These are phyloP conservation scores for Pleurotus cornucopiae DNA, from an alignment of 768 basidiomycete species.

Conservation along the genomic window DNA sequence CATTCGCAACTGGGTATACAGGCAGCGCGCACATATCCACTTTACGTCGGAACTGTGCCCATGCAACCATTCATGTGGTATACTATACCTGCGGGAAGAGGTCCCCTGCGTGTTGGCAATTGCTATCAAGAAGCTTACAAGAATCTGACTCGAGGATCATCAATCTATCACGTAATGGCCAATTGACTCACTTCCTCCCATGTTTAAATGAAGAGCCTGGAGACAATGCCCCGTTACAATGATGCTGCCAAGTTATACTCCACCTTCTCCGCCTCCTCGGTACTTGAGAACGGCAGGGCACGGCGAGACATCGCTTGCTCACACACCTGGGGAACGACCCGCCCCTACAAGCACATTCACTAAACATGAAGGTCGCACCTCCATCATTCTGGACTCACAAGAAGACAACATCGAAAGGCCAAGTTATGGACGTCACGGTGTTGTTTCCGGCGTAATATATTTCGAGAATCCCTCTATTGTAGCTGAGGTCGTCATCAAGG, in stretches of 20 bases:
- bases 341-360: conserved; percentile 37
- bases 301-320: not conserved
- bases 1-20: too few species aligned
- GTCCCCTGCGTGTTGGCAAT: too few species aligned
- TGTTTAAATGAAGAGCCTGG: too few species aligned
- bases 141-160: too few species aligned
- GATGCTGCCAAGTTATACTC: not conserved
- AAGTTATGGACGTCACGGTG: conserved; percentile 37
- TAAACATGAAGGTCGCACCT: conserved; percentile 32
- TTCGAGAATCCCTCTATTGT: conserved; percentile 35
- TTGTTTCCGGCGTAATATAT: conserved; percentile 38
- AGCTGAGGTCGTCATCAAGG: conserved; percentile 42
- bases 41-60: too few species aligned
- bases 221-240: not conserved
- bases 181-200: too few species aligned
- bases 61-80: too few species aligned
- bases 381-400: conserved; percentile 44
- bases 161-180: too few species aligned
- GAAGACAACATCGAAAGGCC: conserved; percentile 34
- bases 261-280: not conserved
- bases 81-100: too few species aligned
- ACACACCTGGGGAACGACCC: conserved; percentile 9
- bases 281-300: not conserved
- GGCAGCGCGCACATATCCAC: too few species aligned
- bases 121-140: too few species aligned